phyloP scores from a whole-genome alignment of 2,329 filamentous ascomycete genomes.

The Colletotrichum filicis region DNA sequence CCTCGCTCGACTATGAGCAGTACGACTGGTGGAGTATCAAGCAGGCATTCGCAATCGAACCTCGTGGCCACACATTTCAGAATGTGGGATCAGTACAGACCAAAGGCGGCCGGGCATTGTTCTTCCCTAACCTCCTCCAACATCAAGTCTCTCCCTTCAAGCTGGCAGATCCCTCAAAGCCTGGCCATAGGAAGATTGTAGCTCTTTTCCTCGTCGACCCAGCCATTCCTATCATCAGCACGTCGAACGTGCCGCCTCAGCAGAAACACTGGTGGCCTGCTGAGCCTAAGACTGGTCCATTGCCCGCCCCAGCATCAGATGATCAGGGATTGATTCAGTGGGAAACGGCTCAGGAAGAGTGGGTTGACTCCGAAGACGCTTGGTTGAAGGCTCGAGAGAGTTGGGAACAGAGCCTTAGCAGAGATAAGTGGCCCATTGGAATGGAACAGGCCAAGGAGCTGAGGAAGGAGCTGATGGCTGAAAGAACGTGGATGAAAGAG shows the following conservation, averaged over 20 bases:
- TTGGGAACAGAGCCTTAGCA: slow-evolving; percentile 10
- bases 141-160: slow-evolving; percentile 63
- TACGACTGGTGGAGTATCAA: slow-evolving; percentile 46
- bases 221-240: slow-evolving; percentile 53
- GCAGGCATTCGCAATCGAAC: slow-evolving; percentile 47
- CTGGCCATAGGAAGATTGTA: slow-evolving; percentile 70
- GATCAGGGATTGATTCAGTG: slow-evolving; percentile 36
- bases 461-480: slow-evolving; percentile 42
- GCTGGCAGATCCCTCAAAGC: slow-evolving; percentile 60
- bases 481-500: slow-evolving; percentile 34
- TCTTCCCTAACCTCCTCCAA: slow-evolving; percentile 66
- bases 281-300: slow-evolving; percentile 25
- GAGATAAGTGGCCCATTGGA: slow-evolving; percentile 17
- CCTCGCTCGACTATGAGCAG: slow-evolving; percentile 44
- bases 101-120: slow-evolving; percentile 58
- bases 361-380: background rate
- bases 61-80: slow-evolving; percentile 44
- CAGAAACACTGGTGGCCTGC: slow-evolving; percentile 50
- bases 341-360: background rate
- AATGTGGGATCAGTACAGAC: slow-evolving; percentile 60
- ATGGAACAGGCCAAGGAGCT: slow-evolving; percentile 39
- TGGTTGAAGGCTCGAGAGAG: slow-evolving; percentile 37
- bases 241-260: slow-evolving; percentile 56
- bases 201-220: slow-evolving; percentile 72
- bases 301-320: no score